These are phyloP conservation scores for Saturnispora dispora DNA, from an alignment of 805 yeast genomes.

Conservation along the genomic window DNA sequence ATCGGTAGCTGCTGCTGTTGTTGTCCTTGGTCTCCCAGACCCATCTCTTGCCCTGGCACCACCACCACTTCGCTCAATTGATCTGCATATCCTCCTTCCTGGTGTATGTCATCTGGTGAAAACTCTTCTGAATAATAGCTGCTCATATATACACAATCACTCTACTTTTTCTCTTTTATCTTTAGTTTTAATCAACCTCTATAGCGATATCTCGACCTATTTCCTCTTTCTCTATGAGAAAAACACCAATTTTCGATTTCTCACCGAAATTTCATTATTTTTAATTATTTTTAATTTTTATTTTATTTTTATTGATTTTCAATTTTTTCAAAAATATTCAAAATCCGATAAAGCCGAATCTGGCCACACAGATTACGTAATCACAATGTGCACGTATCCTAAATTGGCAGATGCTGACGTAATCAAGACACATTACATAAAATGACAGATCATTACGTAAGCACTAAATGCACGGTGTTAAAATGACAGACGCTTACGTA, in stretches of 20 bases:
- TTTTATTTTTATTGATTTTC: too few species aligned
- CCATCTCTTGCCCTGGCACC: background rate
- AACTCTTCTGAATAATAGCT: conserved; percentile 1
- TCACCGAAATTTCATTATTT: background rate
- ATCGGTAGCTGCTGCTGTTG: background rate
- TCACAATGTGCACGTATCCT: background rate
- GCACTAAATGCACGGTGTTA: too few species aligned
- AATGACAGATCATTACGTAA: background rate
- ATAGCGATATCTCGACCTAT: background rate
- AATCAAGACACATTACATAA: background rate
- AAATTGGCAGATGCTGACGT: background rate
- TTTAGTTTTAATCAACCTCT: background rate
- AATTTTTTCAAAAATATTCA: background rate
- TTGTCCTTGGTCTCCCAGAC: background rate
- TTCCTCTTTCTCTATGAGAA: background rate
- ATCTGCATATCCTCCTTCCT: background rate
- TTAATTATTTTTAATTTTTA: background rate
- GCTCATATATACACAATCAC: background rate
- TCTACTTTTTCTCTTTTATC: background rate
- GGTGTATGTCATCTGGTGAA: conserved; percentile 2
- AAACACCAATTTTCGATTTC: background rate
- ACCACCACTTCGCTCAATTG: background rate
- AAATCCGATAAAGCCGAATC: background rate
- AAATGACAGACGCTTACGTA: too few species aligned
- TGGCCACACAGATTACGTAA: background rate